A percentile compares a stretch with the other conserved stretches of the same genome.
These are phyloP conservation scores for Nemania serpens DNA, from an alignment of 2,329 filamentous ascomycete species.

Conservation along the genomic window DNA sequence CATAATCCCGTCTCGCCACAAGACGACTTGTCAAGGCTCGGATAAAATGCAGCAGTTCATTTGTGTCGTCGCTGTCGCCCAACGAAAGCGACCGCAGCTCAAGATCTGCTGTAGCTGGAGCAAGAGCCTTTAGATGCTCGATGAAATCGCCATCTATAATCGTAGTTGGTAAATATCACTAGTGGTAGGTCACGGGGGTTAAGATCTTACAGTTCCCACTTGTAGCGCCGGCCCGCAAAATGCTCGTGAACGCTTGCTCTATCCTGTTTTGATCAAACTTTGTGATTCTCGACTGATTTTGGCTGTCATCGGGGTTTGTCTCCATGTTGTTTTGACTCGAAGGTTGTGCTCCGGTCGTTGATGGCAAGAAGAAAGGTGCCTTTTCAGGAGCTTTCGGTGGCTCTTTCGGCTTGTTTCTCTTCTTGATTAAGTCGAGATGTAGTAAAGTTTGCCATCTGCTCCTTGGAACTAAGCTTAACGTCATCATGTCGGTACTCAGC, in stretches of 20 bases:
- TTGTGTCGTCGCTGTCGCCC: constrained; percentile 52
- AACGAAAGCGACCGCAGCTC: constrained; percentile 80
- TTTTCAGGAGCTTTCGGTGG: constrained; percentile 90
- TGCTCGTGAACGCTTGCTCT: constrained; percentile 63
- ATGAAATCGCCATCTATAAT: constrained; percentile 67
- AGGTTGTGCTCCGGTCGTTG: constrained; percentile 50
- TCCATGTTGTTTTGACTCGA: constrained; percentile 36
- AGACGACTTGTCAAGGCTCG: constrained; percentile 76
- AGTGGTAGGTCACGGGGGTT: background rate
- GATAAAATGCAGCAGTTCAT: constrained; percentile 81
- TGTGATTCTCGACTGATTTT: constrained; percentile 65
- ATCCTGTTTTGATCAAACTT: constrained; percentile 64
- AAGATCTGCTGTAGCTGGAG: constrained; percentile 85
- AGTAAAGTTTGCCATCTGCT: constrained; percentile 93
- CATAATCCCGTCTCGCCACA: constrained; percentile 76
- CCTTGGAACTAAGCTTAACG: constrained; percentile 85
- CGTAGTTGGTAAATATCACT: constrained; percentile 18
- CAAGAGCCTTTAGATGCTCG: constrained; percentile 76
- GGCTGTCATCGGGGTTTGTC: constrained; percentile 36
- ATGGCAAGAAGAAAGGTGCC: constrained; percentile 92
- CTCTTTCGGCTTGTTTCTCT: constrained; percentile 92
- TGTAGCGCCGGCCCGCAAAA: constrained; percentile 57
- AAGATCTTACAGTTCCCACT: constrained; percentile 64
- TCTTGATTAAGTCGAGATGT: constrained; percentile 88
- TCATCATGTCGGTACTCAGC: constrained; percentile 81